Evolutionary conservation across 177 flowering plant genomes (phyloP).

Genomic region (Telopea speciosissima): DNA sequence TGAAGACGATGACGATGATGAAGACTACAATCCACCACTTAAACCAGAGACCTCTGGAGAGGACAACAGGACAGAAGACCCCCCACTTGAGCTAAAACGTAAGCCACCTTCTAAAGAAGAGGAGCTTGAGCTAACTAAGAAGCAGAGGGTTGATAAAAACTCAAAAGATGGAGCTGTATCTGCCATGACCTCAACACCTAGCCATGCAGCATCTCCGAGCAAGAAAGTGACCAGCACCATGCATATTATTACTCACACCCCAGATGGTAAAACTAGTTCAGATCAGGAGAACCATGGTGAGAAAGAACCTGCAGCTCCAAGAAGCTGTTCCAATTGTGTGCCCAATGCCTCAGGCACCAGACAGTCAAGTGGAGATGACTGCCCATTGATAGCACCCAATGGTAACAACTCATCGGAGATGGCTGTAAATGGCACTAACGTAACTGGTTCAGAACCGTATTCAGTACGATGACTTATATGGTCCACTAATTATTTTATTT

Average conservation of each 20-base stretch:
- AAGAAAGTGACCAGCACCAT: slow-evolving; percentile 27
- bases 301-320: slow-evolving; percentile 12
- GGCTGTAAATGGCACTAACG: slow-evolving; percentile 19
- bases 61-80: slow-evolving; percentile 39
- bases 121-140: slow-evolving; percentile 48
- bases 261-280: slow-evolving; percentile 21
- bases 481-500: background rate
- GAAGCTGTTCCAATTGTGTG: slow-evolving; percentile 19
- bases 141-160: slow-evolving; percentile 42
- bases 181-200: slow-evolving; percentile 51
- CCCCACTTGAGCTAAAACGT: slow-evolving; percentile 45
- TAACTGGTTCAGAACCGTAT: slow-evolving; percentile 29
- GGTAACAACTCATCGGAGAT: slow-evolving; percentile 21
- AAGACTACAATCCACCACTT: slow-evolving; percentile 72
- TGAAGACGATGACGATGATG: slow-evolving; percentile 93
- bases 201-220: slow-evolving; percentile 38
- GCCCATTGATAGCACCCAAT: slow-evolving; percentile 11
- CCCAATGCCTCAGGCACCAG: slow-evolving; percentile 11
- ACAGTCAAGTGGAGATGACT: slow-evolving; percentile 20
- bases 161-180: slow-evolving; percentile 38
- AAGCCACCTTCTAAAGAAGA: slow-evolving; percentile 43
- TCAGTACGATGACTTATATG: slow-evolving; percentile 24
- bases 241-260: slow-evolving; percentile 7
- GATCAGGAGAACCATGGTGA: slow-evolving; percentile 29
- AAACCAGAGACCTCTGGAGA: slow-evolving; percentile 32